These are phyloP conservation scores for Pueraria montana DNA, from an alignment of 306 rosid species.

Conservation along the genomic window DNA sequence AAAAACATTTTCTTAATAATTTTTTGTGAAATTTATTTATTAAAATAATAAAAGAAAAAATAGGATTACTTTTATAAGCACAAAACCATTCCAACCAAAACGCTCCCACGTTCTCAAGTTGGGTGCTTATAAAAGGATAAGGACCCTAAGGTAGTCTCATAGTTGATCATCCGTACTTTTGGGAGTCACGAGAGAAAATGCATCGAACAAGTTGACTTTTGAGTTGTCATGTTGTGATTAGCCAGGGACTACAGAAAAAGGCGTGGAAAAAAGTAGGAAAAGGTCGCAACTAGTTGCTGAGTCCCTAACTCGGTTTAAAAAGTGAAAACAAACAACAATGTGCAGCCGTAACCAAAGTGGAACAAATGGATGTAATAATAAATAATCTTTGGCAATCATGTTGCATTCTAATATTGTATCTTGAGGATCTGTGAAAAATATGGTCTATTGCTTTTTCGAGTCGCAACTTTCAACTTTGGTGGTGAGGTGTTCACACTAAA, in stretches of 20 bases:
- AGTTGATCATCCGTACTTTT: constrained; percentile 16
- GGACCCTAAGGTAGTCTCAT: constrained; percentile 1
- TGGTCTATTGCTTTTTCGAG: constrained; percentile 48
- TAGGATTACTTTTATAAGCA: neutral
- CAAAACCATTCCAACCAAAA: neutral
- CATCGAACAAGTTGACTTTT: constrained; percentile 29
- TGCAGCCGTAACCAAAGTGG: neutral
- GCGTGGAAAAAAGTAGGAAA: constrained; percentile 24
- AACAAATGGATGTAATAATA: constrained; percentile 21
- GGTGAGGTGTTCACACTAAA: constrained; percentile 47
- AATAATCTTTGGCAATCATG: constrained; percentile 35
- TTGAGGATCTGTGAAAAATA: constrained; percentile 40
- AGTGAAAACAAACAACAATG: constrained; percentile 28
- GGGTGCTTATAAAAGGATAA: constrained; percentile 36
- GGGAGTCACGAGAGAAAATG: neutral
- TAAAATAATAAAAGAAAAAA: neutral
- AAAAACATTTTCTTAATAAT: neutral
- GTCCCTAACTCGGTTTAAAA: constrained; percentile 32
- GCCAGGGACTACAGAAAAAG: constrained; percentile 5
- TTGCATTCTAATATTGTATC: constrained; percentile 37
- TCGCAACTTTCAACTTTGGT: constrained; percentile 49
- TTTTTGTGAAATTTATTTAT: neutral
- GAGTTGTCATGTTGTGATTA: constrained; percentile 40
- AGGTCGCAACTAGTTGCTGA: constrained; percentile 38
- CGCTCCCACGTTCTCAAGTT: constrained; percentile 1